A percentile compares a stretch with the other conserved stretches of the same genome.
These are phyloP conservation scores for Blastobotrys elegans DNA, from an alignment of 1,139 yeast genomes.

Conservation along the genomic window DNA sequence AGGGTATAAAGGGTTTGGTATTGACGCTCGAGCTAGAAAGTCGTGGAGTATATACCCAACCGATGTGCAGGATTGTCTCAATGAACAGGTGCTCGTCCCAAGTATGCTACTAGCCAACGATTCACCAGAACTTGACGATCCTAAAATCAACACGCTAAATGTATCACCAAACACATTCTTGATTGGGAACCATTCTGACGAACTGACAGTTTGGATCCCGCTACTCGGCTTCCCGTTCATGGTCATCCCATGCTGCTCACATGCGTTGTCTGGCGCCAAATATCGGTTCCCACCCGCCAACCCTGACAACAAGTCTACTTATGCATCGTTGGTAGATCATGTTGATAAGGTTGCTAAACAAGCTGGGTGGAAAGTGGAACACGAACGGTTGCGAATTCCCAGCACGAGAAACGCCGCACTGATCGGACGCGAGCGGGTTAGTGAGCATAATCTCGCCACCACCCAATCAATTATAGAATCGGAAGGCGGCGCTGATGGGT, in stretches of 20 bases:
- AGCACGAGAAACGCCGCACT: conserved; percentile 92
- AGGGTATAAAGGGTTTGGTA: conserved; percentile 78
- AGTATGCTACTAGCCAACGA: conserved; percentile 59
- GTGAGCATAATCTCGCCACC: conserved; percentile 11
- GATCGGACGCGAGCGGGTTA: conserved; percentile 48
- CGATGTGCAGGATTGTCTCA: conserved; percentile 50
- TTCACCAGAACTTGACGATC: conserved; percentile 37
- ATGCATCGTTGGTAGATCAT: conserved; percentile 81
- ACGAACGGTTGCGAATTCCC: conserved; percentile 88
- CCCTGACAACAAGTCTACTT: conserved; percentile 51
- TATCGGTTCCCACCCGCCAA: conserved; percentile 51
- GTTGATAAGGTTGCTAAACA: conserved; percentile 61
- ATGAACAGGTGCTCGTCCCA: conserved; percentile 80
- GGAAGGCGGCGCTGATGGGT: conserved; percentile 88
- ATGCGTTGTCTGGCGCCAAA: conserved; percentile 72
- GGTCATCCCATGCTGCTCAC: conserved; percentile 95
- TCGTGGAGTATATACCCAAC: conserved; percentile 77
- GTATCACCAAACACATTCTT: conserved; percentile 58
- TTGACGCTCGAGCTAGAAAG: conserved; percentile 85
- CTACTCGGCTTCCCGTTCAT: conserved; percentile 78
- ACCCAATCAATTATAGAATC: conserved; percentile 42
- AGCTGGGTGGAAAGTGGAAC: conserved; percentile 80
- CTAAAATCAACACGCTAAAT: conserved; percentile 52
- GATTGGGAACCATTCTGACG: conserved; percentile 95
- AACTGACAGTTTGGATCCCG: conserved; percentile 94